Percentiles rank a stretch among this genome's conserved stretches.
Conservation (phyloP, 371 early-diverging fungal genomes). For the Chytridium lagenaria region DNA sequence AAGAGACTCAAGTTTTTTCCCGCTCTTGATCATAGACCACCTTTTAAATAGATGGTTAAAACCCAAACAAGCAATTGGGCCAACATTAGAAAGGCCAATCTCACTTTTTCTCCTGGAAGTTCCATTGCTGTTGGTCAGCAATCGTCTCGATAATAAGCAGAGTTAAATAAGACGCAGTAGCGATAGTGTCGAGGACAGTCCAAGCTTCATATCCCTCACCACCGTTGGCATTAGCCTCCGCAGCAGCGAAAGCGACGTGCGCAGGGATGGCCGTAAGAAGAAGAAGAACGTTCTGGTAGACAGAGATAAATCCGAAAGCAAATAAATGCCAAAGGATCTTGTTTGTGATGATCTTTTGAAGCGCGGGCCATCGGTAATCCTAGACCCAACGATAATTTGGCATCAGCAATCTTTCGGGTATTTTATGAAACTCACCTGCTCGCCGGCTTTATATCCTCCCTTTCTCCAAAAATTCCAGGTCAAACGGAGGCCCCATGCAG, state of each 20-base stretch:
- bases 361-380: constrained; percentile 78
- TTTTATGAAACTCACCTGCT: neutral
- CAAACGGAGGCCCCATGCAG: constrained; percentile 80
- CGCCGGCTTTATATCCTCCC: constrained; percentile 32
- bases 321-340: constrained; percentile 69
- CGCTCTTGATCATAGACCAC: constrained; percentile 29
- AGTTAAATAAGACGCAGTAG: constrained; percentile 52
- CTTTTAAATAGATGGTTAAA: neutral
- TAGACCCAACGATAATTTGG: constrained; percentile 67
- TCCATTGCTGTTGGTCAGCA: constrained; percentile 87
- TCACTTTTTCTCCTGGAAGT: constrained; percentile 74
- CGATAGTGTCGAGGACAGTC: constrained; percentile 56
- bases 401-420: constrained; percentile 68
- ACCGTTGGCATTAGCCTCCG: constrained; percentile 27
- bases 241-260: constrained; percentile 50
- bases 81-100: constrained; percentile 15
- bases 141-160: constrained; percentile 66
- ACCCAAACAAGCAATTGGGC: neutral
- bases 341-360: constrained; percentile 32
- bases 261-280: constrained; percentile 69
- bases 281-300: constrained; percentile 74
- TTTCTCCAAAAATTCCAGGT: constrained; percentile 74
- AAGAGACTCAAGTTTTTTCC: constrained; percentile 27
- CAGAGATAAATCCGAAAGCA: constrained; percentile 75
- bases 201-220: neutral